Percentiles rank a stretch among this genome's conserved stretches.
phyloP scores from a whole-genome alignment of 208 protist genomes.

The Herpetomonas samuelpessoai region DNA sequence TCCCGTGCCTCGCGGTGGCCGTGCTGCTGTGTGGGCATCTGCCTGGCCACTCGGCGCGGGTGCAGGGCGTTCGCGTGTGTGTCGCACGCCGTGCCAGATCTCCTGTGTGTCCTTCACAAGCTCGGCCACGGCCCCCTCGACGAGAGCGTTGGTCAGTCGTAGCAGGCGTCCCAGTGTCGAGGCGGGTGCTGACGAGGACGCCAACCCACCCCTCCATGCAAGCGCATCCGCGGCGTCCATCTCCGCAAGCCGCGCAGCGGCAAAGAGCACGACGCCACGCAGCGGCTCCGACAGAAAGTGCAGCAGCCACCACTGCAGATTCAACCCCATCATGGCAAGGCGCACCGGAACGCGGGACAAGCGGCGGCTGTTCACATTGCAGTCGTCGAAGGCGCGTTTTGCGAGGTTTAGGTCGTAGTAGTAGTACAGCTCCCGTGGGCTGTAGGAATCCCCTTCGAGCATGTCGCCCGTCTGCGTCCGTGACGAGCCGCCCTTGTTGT shows the following conservation, averaged over 20 bases:
- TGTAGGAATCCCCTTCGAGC: neutral
- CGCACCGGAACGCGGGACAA: slow-evolving; percentile 14
- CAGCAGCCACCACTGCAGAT: slow-evolving; percentile 41
- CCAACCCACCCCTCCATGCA: too few species aligned
- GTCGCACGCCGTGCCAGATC: too few species aligned
- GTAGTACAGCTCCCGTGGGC: neutral
- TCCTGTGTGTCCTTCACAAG: too few species aligned
- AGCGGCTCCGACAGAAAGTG: slow-evolving; percentile 13
- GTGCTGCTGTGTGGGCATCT: too few species aligned
- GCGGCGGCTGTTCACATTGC: slow-evolving; percentile 7
- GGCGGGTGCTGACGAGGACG: slow-evolving; percentile 5
- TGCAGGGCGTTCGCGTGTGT: too few species aligned
- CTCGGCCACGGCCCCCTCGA: slow-evolving; percentile 6
- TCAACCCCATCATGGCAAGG: slow-evolving; percentile 25
- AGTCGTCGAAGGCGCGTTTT: slow-evolving; percentile 41
- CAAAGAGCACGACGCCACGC: neutral
- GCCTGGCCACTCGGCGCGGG: too few species aligned
- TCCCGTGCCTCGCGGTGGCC: too few species aligned
- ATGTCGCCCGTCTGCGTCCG: too few species aligned
- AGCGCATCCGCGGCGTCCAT: neutral
- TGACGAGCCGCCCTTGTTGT: neutral
- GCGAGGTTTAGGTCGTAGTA: slow-evolving; percentile 31
- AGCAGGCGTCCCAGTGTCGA: neutral
- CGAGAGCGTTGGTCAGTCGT: neutral
- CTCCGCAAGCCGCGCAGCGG: neutral